Evolutionary conservation across 2,329 filamentous ascomycete genomes (phyloP).

Genomic region (Diatrype stigma): DNA sequence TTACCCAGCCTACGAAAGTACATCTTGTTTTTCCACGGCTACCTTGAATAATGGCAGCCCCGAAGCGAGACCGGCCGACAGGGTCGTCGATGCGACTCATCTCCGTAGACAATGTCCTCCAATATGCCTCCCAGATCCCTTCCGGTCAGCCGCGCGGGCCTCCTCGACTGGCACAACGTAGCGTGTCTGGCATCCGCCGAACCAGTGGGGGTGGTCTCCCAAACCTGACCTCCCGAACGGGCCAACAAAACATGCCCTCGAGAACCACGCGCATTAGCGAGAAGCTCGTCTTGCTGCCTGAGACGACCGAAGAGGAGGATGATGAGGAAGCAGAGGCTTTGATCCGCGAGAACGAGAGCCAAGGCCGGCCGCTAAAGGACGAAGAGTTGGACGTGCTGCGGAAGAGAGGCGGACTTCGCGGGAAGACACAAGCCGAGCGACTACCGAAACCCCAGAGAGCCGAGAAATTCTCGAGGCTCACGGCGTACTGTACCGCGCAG

Average conservation of each 20-base stretch:
- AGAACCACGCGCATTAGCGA: conserved; percentile 92
- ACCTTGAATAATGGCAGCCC: neutral
- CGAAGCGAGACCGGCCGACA: neutral
- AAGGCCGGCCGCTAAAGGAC: conserved; percentile 63
- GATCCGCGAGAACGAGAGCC: conserved; percentile 43
- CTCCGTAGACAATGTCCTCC: conserved; percentile 89
- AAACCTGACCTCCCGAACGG: conserved; percentile 40
- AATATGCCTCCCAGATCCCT: conserved; percentile 90
- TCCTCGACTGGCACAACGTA: conserved; percentile 47
- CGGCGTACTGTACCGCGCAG: conserved; percentile 94
- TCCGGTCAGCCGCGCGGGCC: conserved; percentile 84
- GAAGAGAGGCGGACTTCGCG: conserved; percentile 56
- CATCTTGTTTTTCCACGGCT: neutral
- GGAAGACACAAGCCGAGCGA: conserved; percentile 92
- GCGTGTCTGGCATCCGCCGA: conserved; percentile 42
- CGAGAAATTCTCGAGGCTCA: conserved; percentile 84
- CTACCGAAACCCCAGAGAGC: conserved; percentile 82
- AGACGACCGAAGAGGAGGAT: conserved; percentile 61
- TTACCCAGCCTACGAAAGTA: no score
- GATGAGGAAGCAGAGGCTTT: conserved; percentile 50
- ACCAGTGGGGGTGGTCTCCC: conserved; percentile 40
- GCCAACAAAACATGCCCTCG: conserved; percentile 64
- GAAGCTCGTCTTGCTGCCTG: conserved; percentile 91
- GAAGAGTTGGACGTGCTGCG: conserved; percentile 63
- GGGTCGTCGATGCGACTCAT: conserved; percentile 65